Evolutionary conservation across 2,329 filamentous ascomycete genomes (phyloP).

Genomic region (Trichoderma semiorbis): DNA sequence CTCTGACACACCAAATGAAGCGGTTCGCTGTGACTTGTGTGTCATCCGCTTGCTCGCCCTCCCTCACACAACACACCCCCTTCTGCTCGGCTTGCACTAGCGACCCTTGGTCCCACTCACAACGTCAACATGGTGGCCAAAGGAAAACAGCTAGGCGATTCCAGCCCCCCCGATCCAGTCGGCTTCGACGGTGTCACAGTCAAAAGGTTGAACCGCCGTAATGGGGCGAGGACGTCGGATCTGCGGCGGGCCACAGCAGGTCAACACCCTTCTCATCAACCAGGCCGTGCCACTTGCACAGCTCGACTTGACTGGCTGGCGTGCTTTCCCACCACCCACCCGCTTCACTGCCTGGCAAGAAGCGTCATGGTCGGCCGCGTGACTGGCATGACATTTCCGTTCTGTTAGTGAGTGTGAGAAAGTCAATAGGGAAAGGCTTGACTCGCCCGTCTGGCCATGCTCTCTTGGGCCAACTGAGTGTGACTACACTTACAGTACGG

Average conservation of each 20-base stretch:
- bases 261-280: slow-evolving; percentile 7
- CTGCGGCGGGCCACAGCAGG: slow-evolving; percentile 19
- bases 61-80: slow-evolving; percentile 24
- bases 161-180: slow-evolving; percentile 20
- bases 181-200: slow-evolving; percentile 21
- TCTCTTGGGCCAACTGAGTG: neutral
- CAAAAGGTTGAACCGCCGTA: slow-evolving; percentile 16
- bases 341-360: slow-evolving; percentile 5
- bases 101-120: slow-evolving; percentile 22
- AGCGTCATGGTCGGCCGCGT: slow-evolving; percentile 19
- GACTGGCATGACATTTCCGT: slow-evolving; percentile 13
- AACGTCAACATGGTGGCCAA: slow-evolving; percentile 18
- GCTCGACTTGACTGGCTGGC: slow-evolving; percentile 1
- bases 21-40: slow-evolving; percentile 33
- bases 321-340: slow-evolving; percentile 8
- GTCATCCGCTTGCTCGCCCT: slow-evolving; percentile 27
- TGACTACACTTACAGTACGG: neutral
- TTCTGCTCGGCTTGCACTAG: slow-evolving; percentile 30
- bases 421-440: neutral
- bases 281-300: slow-evolving; percentile 1
- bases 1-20: slow-evolving; percentile 50
- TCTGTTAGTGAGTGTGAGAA: neutral
- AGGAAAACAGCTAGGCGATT: slow-evolving; percentile 19
- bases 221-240: slow-evolving; percentile 20
- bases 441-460: slow-evolving; percentile 4